Evolutionary conservation across 768 basidiomycete species (phyloP).

Genomic region (Asterophora lycoperdoides): DNA sequence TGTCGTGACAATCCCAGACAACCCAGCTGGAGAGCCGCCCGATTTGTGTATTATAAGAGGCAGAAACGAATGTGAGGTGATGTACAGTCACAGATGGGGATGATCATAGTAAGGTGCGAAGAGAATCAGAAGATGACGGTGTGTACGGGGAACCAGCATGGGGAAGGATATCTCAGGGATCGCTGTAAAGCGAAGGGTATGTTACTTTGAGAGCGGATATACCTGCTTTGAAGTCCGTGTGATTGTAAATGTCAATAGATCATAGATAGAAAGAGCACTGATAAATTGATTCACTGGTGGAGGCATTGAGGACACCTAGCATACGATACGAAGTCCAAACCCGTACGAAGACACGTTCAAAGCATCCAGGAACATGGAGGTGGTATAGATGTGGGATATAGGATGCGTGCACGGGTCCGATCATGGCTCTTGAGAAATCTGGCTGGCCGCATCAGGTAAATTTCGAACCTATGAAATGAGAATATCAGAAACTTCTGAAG

Average conservation of each 20-base stretch:
- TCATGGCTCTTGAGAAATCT: conserved; percentile 25
- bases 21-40: too few relatives aligned
- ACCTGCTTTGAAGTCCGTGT: conserved; percentile 10
- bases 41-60: too few relatives aligned
- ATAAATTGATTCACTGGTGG: conserved; percentile 5
- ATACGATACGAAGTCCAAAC: conserved; percentile 5
- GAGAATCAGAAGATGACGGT: neutral
- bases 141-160: neutral
- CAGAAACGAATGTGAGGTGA: conserved; percentile 4
- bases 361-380: neutral
- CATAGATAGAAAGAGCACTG: conserved; percentile 6
- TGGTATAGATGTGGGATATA: neutral
- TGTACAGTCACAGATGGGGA: neutral
- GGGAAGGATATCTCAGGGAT: conserved; percentile 2
- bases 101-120: neutral
- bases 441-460: conserved; percentile 41
- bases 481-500: neutral
- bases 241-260: conserved; percentile 8
- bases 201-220: conserved; percentile 8
- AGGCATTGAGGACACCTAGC: neutral
- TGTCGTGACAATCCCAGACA: too few relatives aligned
- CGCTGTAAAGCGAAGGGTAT: conserved; percentile 6
- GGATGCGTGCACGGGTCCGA: neutral
- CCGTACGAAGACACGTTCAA: neutral
- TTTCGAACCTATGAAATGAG: conserved; percentile 47